Evolutionary conservation across 352 stramenopile species (phyloP), one percentile per base, ranked within the genome.

Genomic region (Pythium guiyangense): DNA sequence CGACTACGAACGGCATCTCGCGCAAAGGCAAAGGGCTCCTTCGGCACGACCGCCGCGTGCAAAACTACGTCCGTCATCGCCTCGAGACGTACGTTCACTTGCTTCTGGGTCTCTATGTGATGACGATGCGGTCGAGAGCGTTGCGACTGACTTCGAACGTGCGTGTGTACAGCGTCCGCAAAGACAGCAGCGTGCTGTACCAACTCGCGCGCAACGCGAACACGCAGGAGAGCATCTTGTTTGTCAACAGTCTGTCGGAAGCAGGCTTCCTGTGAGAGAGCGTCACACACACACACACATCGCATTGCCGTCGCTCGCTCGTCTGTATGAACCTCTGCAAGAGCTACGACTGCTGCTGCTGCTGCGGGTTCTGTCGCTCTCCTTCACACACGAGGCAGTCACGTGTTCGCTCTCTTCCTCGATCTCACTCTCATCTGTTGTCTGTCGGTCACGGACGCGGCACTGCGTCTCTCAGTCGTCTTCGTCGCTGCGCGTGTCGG

Each of bases 201-300:
- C 84, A 90, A 55, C 63, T 92, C 26, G 84, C 86, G 22, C 85
- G 84, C 46, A 91, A 94, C 39, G 86, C 86, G 49, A 95, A 95
- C 59, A 92, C 79, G 22, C 82, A 95, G 57, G 86, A 95, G 63
- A 92, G 84, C 48, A 90, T 93, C 64, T 62, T 92, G 67, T 94
- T 94, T 66, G 86, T 95, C 44, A 95, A 95, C 59, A 94, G 82
- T 66, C 60, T 95, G 63, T 92, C 86, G 31, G 86, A 95, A 61
- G 86, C 86, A 34, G 86, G 86, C 25, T 95, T 95, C 48, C 68
- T 95, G 40, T 95, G 67, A 59, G 12, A 22, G n/a, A n/a, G n/a
- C n/a, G n/a, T n/a, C n/a, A n/a, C n/a, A n/a, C n/a, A 20, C 4
- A 14, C 46, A 34, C 6, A n/a, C n/a, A n/a, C 52, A 61, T 48